Conservation (phyloP, 257 asterid genomes). For the Oldenlandia corymbosa region DNA sequence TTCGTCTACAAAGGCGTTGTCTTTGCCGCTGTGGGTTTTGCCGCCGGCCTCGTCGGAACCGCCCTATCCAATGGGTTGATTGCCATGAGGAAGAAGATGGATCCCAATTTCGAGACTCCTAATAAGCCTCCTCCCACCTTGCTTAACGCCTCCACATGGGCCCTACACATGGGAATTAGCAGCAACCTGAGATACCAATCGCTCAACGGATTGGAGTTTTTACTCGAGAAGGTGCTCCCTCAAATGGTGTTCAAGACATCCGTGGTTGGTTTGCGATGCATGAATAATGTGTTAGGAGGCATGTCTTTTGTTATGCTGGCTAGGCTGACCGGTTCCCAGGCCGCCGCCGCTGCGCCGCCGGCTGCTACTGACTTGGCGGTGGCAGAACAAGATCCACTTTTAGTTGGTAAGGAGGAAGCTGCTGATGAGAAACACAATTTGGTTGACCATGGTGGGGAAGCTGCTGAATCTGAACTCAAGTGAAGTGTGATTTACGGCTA, state of each 20-base stretch:
- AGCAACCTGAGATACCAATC: constrained; percentile 83
- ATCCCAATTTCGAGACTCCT: constrained; percentile 72
- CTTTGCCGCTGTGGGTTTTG: constrained; percentile 77
- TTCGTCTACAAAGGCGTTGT: constrained; percentile 69
- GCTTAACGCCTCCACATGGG: constrained; percentile 80
- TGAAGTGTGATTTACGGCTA: too few species aligned
- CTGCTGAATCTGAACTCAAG: too few species aligned
- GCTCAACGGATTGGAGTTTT: constrained; percentile 67
- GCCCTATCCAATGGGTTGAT: constrained; percentile 80
- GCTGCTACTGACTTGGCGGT: too few species aligned
- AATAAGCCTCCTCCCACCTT: constrained; percentile 76
- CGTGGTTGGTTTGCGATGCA: constrained; percentile 67
- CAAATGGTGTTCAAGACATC: constrained; percentile 62
- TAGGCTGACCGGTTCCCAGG: constrained; percentile 72
- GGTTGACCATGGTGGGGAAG: background rate
- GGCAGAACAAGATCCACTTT: too few species aligned
- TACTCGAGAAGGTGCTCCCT: constrained; percentile 57
- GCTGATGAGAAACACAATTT: background rate
- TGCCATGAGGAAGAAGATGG: constrained; percentile 73
- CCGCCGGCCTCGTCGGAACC: constrained; percentile 83
- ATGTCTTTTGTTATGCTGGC: constrained; percentile 80
- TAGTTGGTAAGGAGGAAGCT: background rate
- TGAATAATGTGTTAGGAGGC: constrained; percentile 83
- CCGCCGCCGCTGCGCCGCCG: background rate
- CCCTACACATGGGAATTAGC: constrained; percentile 84